Evolutionary conservation across 1,284 basidiomycete species (phyloP).

Genomic region (Kalmanozyma brasiliensis): DNA sequence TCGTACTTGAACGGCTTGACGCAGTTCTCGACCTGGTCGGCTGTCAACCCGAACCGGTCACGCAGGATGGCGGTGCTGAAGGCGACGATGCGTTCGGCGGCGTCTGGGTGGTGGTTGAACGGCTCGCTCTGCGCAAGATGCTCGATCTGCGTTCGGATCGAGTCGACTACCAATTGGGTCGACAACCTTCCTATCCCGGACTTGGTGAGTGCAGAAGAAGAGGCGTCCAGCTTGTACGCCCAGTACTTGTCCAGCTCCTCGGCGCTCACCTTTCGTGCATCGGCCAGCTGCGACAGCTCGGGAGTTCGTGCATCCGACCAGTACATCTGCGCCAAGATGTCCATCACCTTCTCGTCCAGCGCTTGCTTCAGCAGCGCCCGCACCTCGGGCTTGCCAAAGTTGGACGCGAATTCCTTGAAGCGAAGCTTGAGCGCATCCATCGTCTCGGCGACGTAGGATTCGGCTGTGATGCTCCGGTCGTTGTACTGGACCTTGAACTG

Average conservation of each 20-base stretch:
- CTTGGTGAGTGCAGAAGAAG: slow-evolving; percentile 90
- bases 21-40: slow-evolving; percentile 99
- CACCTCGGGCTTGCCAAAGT: slow-evolving; percentile 90
- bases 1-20: slow-evolving; percentile 99
- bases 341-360: slow-evolving; percentile 95
- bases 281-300: slow-evolving; percentile 80
- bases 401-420: slow-evolving; percentile 85
- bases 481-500: slow-evolving; percentile 99
- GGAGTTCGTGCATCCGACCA: slow-evolving; percentile 87
- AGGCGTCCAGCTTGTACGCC: slow-evolving; percentile 94
- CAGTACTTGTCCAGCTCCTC: slow-evolving; percentile 90
- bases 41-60: slow-evolving; percentile 88
- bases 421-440: slow-evolving; percentile 90
- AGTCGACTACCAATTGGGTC: slow-evolving; percentile 94
- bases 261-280: slow-evolving; percentile 74
- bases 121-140: slow-evolving; percentile 84
- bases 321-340: slow-evolving; percentile 94
- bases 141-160: slow-evolving; percentile 87
- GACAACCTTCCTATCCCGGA: slow-evolving; percentile 94
- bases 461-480: slow-evolving; percentile 90
- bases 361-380: slow-evolving; percentile 86
- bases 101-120: slow-evolving; percentile 87
- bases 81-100: slow-evolving; percentile 86
- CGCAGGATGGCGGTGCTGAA: slow-evolving; percentile 92
- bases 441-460: slow-evolving; percentile 97